phyloP scores from a whole-genome alignment of 805 yeast species.

The Metschnikowia vanudenii region DNA sequence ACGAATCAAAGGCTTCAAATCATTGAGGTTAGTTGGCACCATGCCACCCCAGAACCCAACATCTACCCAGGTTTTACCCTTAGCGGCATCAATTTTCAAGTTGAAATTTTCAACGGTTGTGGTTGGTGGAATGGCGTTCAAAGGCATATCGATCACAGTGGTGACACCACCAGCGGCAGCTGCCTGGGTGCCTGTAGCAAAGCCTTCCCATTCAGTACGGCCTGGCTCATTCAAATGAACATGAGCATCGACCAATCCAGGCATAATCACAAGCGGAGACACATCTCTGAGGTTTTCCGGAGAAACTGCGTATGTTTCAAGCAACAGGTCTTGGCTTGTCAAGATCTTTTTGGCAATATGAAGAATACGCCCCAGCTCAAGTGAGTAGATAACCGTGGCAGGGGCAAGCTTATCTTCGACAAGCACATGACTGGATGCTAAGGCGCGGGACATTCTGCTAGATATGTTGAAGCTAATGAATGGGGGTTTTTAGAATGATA shows the following conservation, averaged over 20 bases:
- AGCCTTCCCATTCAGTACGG: constrained; percentile 98
- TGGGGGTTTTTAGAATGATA: not conserved
- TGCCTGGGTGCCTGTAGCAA: constrained; percentile 91
- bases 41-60: constrained; percentile 97
- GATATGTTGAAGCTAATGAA: not conserved
- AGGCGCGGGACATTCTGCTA: constrained; percentile 52
- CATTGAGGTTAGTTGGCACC: constrained; percentile 71
- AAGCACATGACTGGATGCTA: constrained; percentile 60
- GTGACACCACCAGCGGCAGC: constrained; percentile 97
- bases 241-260: constrained; percentile 92
- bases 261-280: constrained; percentile 66
- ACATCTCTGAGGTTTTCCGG: constrained; percentile 49
- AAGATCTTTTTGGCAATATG: constrained; percentile 43
- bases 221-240: constrained; percentile 97
- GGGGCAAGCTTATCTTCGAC: constrained; percentile 45
- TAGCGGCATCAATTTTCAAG: constrained; percentile 73
- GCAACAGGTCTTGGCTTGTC: constrained; percentile 36
- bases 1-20: constrained; percentile 70
- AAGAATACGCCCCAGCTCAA: constrained; percentile 51
- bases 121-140: constrained; percentile 94
- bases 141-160: constrained; percentile 93
- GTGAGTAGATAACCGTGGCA: constrained; percentile 66
- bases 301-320: constrained; percentile 43
- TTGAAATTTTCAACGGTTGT: constrained; percentile 77
- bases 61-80: constrained; percentile 85